phyloP scores from a whole-genome alignment of 202 grass and related monocot genomes.

The Dendrocalamus latiflorus region DNA sequence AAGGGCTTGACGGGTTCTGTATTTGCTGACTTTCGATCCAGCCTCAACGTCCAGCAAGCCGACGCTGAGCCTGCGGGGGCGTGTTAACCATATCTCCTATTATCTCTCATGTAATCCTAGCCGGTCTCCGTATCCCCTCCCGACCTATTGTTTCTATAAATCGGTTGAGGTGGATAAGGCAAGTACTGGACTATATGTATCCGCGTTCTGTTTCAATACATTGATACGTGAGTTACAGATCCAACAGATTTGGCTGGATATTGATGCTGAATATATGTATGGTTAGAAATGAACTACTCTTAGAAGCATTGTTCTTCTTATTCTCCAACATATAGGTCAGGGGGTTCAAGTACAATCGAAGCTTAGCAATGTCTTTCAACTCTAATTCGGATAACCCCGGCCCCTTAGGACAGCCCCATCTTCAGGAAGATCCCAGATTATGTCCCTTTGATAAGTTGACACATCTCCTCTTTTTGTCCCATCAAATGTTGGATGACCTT shows the following conservation, averaged over 20 bases:
- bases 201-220: too few relatives aligned
- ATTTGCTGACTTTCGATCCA: too few relatives aligned
- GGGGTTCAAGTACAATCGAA: not conserved
- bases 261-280: not conserved
- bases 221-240: too few relatives aligned
- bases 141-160: too few relatives aligned
- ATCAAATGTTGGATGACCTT: not conserved
- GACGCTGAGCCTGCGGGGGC: too few relatives aligned
- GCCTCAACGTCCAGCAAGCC: too few relatives aligned
- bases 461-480: not conserved
- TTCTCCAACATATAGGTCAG: conserved; percentile 3
- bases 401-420: not conserved
- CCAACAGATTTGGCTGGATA: not conserved
- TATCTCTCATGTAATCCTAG: too few relatives aligned
- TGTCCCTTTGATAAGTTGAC: not conserved
- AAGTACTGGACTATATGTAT: too few relatives aligned
- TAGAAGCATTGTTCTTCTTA: not conserved
- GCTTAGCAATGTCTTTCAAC: not conserved
- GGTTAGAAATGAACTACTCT: not conserved
- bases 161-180: too few relatives aligned
- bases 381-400: not conserved
- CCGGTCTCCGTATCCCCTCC: too few relatives aligned
- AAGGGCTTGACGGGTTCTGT: too few relatives aligned
- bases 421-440: not conserved
- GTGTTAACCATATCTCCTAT: too few relatives aligned